Conservation (phyloP, 2,329 filamentous ascomycete species). For the Trichoderma aggressivum region DNA sequence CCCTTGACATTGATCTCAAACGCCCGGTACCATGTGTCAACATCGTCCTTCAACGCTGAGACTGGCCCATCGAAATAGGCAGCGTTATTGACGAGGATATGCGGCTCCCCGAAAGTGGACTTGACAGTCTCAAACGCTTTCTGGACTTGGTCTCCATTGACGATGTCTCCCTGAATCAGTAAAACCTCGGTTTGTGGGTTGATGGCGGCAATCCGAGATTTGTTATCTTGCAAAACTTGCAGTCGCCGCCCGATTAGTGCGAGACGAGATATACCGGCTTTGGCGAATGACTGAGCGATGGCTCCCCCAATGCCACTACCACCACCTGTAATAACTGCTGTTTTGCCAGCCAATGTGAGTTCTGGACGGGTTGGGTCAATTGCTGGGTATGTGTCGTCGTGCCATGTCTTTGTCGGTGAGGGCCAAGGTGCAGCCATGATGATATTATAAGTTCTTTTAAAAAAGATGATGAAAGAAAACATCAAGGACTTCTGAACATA, state of each 20-base stretch:
- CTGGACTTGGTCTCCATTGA: background rate
- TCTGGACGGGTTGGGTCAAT: background rate
- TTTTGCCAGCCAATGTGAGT: background rate
- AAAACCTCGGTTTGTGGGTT: background rate
- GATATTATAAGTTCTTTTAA: background rate
- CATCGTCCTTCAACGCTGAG: background rate
- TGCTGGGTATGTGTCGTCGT: background rate
- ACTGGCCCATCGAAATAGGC: background rate
- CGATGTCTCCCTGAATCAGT: background rate
- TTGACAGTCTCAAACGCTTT: background rate
- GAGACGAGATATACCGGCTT: background rate
- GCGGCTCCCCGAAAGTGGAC: background rate
- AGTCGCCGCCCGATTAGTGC: background rate
- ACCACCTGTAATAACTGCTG: background rate
- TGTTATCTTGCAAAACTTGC: background rate
- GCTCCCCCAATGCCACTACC: slow-evolving; percentile 3
- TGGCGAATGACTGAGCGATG: background rate
- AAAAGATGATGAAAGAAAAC: background rate
- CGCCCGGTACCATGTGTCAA: background rate
- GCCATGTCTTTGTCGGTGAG: background rate
- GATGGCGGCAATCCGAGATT: background rate
- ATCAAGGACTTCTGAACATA: background rate
- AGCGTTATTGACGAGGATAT: slow-evolving; percentile 4
- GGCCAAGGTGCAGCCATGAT: background rate
- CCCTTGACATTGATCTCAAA: slow-evolving; percentile 1